These are phyloP conservation scores for Beauveria brongniartii DNA, from an alignment of 2,329 filamentous ascomycete species.

Conservation along the genomic window DNA sequence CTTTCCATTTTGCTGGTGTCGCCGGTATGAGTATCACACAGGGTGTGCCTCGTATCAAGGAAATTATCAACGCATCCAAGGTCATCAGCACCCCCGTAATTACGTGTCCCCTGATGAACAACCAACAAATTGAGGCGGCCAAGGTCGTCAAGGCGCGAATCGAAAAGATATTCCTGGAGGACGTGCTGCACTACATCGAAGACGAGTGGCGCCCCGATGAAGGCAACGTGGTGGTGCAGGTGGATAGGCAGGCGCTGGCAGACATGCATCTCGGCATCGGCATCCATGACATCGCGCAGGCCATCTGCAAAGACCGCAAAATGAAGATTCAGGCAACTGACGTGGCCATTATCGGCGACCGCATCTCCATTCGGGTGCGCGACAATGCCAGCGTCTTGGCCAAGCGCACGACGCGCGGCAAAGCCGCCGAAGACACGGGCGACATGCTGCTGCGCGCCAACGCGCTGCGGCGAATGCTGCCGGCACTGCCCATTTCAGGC, in stretches of 20 bases:
- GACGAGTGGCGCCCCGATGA: slow-evolving; percentile 77
- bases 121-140: slow-evolving; percentile 67
- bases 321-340: slow-evolving; percentile 65
- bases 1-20: slow-evolving; percentile 99
- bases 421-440: slow-evolving; percentile 34
- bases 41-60: slow-evolving; percentile 98
- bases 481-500: slow-evolving; percentile 78
- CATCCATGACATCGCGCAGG: slow-evolving; percentile 62
- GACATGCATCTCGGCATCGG: slow-evolving; percentile 76
- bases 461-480: slow-evolving; percentile 73
- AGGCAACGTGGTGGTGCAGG: slow-evolving; percentile 69
- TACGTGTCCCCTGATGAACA: slow-evolving; percentile 73
- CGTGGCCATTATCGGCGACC: slow-evolving; percentile 49
- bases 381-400: slow-evolving; percentile 43
- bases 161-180: slow-evolving; percentile 85
- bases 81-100: slow-evolving; percentile 92
- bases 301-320: slow-evolving; percentile 75
- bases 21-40: slow-evolving; percentile 99
- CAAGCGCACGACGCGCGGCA: slow-evolving; percentile 39
- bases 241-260: slow-evolving; percentile 71
- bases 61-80: slow-evolving; percentile 98
- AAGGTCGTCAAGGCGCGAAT: slow-evolving; percentile 87
- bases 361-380: slow-evolving; percentile 66
- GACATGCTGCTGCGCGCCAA: slow-evolving; percentile 69
- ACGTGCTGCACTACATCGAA: slow-evolving; percentile 73